Percentiles rank a stretch among this genome's conserved stretches.
phyloP scores from a whole-genome alignment of 768 basidiomycete genomes.

The Boletales sp. region DNA sequence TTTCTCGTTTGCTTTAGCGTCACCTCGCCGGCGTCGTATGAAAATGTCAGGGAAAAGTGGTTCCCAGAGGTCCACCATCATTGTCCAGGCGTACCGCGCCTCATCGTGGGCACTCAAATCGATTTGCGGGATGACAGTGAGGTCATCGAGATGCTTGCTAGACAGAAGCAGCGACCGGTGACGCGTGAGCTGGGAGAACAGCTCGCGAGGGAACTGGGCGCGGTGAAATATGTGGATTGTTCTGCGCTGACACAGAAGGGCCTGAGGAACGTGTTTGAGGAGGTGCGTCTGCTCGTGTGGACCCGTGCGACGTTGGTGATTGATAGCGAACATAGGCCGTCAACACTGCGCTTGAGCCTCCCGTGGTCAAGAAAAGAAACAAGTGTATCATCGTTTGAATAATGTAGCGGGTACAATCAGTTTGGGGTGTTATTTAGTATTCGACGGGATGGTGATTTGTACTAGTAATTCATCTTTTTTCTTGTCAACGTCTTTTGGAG shows the following conservation, averaged over 20 bases:
- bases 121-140: slow-evolving; percentile 92
- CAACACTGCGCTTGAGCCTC: slow-evolving; percentile 96
- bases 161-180: slow-evolving; percentile 96
- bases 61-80: slow-evolving; percentile 99
- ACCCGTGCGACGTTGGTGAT: not conserved
- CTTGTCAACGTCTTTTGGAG: too few relatives aligned
- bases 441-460: too few relatives aligned
- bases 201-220: slow-evolving; percentile 95
- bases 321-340: slow-evolving; percentile 59
- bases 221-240: slow-evolving; percentile 99
- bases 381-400: slow-evolving; percentile 84
- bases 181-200: slow-evolving; percentile 84
- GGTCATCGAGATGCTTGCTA: slow-evolving; percentile 90
- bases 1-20: slow-evolving; percentile 99
- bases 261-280: slow-evolving; percentile 99
- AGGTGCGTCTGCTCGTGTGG: slow-evolving; percentile 54
- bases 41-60: slow-evolving; percentile 99
- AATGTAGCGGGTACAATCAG: too few relatives aligned
- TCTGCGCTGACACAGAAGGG: slow-evolving; percentile 99
- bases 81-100: slow-evolving; percentile 97
- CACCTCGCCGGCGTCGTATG: slow-evolving; percentile 96
- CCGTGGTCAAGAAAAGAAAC: slow-evolving; percentile 76
- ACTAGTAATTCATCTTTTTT: too few relatives aligned
- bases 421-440: too few relatives aligned
- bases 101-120: slow-evolving; percentile 98